Conservation (phyloP, 1,139 yeast genomes). For the Geotrichum aggregatum region DNA sequence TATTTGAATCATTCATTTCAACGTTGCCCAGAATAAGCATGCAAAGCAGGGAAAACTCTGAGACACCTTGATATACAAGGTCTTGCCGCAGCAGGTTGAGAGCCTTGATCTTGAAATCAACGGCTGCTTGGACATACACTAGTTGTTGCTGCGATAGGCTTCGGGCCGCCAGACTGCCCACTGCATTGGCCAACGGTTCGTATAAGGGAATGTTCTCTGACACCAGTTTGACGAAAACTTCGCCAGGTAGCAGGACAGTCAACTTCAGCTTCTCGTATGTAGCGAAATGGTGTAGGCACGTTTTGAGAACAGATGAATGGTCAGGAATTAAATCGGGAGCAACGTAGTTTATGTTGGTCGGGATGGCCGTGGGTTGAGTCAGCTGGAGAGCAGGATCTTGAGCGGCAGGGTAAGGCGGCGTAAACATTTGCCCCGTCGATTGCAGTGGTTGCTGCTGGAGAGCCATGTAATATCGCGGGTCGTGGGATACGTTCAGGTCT, state of each 20-base stretch:
- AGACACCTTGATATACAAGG: slow-evolving; percentile 3
- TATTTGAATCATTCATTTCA: slow-evolving; percentile 6
- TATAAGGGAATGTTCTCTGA: slow-evolving; percentile 9
- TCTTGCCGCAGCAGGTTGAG: slow-evolving; percentile 6
- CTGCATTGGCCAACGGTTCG: slow-evolving; percentile 16
- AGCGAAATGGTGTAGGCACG: slow-evolving; percentile 11
- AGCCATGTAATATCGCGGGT: background rate
- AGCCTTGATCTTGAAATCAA: slow-evolving; percentile 4
- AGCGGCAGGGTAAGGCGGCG: background rate
- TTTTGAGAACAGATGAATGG: background rate
- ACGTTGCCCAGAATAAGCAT: slow-evolving; percentile 4
- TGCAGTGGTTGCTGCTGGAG: slow-evolving; percentile 1
- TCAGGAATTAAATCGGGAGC: background rate
- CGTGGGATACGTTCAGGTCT: background rate
- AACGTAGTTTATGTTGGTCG: background rate
- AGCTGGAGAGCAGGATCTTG: background rate
- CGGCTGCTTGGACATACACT: slow-evolving; percentile 1
- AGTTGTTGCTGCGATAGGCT: slow-evolving; percentile 2
- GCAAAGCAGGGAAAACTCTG: slow-evolving; percentile 3
- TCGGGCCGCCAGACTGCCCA: slow-evolving; percentile 15
- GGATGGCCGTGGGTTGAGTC: background rate
- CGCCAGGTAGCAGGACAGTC: slow-evolving; percentile 9
- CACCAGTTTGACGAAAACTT: background rate
- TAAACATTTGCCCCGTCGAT: no score
- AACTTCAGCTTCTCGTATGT: slow-evolving; percentile 2